A percentile compares a stretch with the other conserved stretches of the same genome.
phyloP scores from a whole-genome alignment of 1,284 basidiomycete genomes.

The Cutaneotrichosporon dermatis region DNA sequence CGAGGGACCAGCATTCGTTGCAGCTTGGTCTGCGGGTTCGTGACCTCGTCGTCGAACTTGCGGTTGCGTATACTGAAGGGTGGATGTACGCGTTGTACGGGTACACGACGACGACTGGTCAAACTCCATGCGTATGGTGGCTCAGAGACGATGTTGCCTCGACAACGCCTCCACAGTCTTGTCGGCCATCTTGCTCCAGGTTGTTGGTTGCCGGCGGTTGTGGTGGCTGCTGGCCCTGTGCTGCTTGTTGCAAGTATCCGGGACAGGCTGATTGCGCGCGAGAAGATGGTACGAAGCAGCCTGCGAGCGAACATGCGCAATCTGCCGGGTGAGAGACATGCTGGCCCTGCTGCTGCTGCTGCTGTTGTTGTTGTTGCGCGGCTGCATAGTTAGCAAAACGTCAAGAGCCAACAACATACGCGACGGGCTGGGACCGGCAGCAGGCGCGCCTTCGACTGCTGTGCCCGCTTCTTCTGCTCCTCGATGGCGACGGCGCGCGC shows the following conservation, averaged over 20 bases:
- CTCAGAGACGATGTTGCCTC: slow-evolving; percentile 26
- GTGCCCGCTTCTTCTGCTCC: slow-evolving; percentile 22
- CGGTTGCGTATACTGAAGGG: slow-evolving; percentile 69
- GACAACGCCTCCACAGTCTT: slow-evolving; percentile 66
- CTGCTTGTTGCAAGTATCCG: slow-evolving; percentile 69
- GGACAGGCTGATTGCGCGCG: slow-evolving; percentile 75
- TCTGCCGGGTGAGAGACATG: slow-evolving; percentile 68
- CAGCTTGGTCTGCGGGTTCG: slow-evolving; percentile 44
- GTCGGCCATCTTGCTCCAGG: slow-evolving; percentile 58
- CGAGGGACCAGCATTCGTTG: slow-evolving; percentile 77
- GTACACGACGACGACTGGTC: slow-evolving; percentile 74
- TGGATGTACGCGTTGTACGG: slow-evolving; percentile 93
- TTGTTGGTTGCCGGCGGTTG: slow-evolving; percentile 26
- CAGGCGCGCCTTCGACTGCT: not conserved
- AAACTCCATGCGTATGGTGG: slow-evolving; percentile 61
- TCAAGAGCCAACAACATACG: slow-evolving; percentile 8
- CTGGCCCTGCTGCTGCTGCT: slow-evolving; percentile 4
- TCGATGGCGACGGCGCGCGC: slow-evolving; percentile 31
- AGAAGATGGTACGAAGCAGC: slow-evolving; percentile 86
- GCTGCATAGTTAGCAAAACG: not conserved
- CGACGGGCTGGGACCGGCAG: slow-evolving; percentile 19
- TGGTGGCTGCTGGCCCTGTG: slow-evolving; percentile 48
- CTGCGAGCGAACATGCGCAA: slow-evolving; percentile 77
- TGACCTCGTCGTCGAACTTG: slow-evolving; percentile 51
- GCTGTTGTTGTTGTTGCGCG: slow-evolving; percentile 12